Evolutionary conservation across 331 rosid genomes (phyloP), one percentile per base, ranked within the genome.

Genomic region (Cydonia oblonga): DNA sequence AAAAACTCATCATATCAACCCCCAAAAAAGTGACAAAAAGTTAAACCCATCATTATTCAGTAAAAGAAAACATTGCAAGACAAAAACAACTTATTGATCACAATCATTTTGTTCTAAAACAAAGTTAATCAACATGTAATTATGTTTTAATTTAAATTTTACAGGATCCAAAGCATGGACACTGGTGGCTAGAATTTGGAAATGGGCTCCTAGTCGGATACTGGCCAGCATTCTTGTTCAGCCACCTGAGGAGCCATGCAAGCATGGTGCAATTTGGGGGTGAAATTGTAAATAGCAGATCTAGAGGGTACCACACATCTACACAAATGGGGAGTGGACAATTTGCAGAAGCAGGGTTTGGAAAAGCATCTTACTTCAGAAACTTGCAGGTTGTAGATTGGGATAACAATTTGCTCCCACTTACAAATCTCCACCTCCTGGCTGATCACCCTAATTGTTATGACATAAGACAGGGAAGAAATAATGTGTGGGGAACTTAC

Each of bases 261-360:
- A 84, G 83, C 81, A 95, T 95, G 99, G 80, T 95, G 13, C 99
- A 95, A 75, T 95, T 95, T 80, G 99, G 99, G 52, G 99, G 99
- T 25, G 99, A 95, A 74, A 78, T 95, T 35, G 97, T 95, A 76
- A 91, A 95, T 74, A 79, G 89, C 29, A 82, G 86, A 51, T 87
- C 96, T 70, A 80, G 84, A 42, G 99, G 97, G 0, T 87, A 80
- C 40, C 99, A 95, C 89, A 95, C 99, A 15, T 84, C 87, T 10
- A 95, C 99, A n/a, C 90, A 91, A 63, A 95, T 95, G 99, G 99
- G 99, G 0, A 95, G 97, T 82, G 99, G 99, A 8, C 92, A 90
- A 78, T 95, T 95, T 88, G 88, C 99, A 30, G 96, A 68, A 72
- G 97, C 87, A 75, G 99, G 99, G 6, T 91, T 88, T 78, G 83